Percentiles rank a stretch among this genome's conserved stretches.
phyloP scores from a whole-genome alignment of 129 eudicot genomes.

The Pittosporum tobira region DNA sequence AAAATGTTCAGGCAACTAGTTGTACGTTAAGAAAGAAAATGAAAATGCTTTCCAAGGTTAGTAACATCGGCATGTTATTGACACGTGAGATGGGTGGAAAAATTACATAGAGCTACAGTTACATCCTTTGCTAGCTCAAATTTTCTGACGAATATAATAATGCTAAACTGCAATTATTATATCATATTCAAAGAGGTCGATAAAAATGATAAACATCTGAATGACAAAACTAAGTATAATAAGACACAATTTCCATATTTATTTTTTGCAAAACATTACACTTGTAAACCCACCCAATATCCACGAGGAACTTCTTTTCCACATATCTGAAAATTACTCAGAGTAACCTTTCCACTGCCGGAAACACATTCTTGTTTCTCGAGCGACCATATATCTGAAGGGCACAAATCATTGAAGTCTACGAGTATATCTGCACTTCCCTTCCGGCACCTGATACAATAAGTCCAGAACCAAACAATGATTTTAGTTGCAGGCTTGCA shows the following conservation, averaged over 20 bases:
- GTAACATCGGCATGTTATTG: background rate
- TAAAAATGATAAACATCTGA: background rate
- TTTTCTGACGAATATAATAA: background rate
- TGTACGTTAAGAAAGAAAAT: background rate
- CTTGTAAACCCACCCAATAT: slow-evolving; percentile 51
- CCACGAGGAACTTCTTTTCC: slow-evolving; percentile 93
- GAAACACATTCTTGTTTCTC: slow-evolving; percentile 25
- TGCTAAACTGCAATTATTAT: background rate
- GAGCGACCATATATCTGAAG: slow-evolving; percentile 28
- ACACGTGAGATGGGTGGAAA: background rate
- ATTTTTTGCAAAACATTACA: background rate
- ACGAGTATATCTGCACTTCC: slow-evolving; percentile 85
- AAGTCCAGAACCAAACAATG: slow-evolving; percentile 8
- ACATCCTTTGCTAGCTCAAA: background rate
- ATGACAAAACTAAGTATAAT: background rate
- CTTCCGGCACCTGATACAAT: slow-evolving; percentile 60
- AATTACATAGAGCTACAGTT: background rate
- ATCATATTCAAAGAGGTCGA: background rate
- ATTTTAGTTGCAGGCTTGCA: slow-evolving; percentile 8
- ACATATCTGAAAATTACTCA: slow-evolving; percentile 50
- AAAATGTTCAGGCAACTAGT: background rate
- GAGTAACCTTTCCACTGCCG: slow-evolving; percentile 26
- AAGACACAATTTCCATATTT: background rate
- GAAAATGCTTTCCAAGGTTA: background rate
- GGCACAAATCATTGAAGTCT: slow-evolving; percentile 61